phyloP scores from a whole-genome alignment of 2,329 filamentous ascomycete species.

The Penicillium sp. region DNA sequence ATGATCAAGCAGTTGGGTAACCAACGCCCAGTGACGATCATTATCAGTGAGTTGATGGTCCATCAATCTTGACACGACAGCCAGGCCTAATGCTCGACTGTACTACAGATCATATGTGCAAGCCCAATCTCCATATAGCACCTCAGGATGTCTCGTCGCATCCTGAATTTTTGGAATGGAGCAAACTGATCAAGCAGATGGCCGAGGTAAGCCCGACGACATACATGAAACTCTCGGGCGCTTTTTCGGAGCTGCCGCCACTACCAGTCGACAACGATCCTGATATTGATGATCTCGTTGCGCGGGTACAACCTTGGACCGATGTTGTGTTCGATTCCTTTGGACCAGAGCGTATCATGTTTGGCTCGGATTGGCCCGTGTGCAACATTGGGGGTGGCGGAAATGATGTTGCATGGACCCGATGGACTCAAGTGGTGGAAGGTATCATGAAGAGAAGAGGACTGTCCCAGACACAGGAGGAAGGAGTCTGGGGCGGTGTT shows the following conservation, averaged over 20 bases:
- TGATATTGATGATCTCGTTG: slow-evolving; percentile 40
- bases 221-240: slow-evolving; percentile 91
- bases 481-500: slow-evolving; percentile 65
- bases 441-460: slow-evolving; percentile 49
- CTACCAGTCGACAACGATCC: slow-evolving; percentile 21
- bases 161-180: slow-evolving; percentile 62
- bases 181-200: slow-evolving; percentile 60
- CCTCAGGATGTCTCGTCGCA: slow-evolving; percentile 34
- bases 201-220: slow-evolving; percentile 54
- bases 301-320: slow-evolving; percentile 63
- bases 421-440: slow-evolving; percentile 69
- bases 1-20: slow-evolving; percentile 61
- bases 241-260: slow-evolving; percentile 69
- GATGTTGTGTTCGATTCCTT: slow-evolving; percentile 67
- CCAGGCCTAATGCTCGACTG: too few relatives aligned
- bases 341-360: slow-evolving; percentile 69
- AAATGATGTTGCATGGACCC: slow-evolving; percentile 59
- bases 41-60: slow-evolving; percentile 51
- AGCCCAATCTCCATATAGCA: slow-evolving; percentile 66
- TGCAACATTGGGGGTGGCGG: slow-evolving; percentile 63
- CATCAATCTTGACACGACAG: background rate
- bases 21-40: slow-evolving; percentile 55
- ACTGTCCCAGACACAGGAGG: slow-evolving; percentile 56
- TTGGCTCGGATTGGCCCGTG: slow-evolving; percentile 89
- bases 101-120: slow-evolving; percentile 73